Evolutionary conservation across 441 rosid species (phyloP).

Genomic region (Gossypium schwendimanii): DNA sequence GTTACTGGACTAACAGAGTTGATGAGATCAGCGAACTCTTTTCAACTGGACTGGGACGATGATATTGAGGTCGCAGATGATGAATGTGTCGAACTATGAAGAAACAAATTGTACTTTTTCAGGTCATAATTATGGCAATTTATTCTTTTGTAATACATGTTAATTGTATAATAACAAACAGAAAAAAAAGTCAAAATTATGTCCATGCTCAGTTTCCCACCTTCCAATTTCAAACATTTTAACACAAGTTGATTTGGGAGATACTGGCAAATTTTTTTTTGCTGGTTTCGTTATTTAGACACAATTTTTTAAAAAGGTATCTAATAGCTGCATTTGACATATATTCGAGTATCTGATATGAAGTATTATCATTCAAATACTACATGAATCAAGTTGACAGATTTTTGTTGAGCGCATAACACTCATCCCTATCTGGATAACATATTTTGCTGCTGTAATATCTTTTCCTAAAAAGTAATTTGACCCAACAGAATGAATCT

Average conservation of each 20-base stretch:
- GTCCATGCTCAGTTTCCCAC: neutral
- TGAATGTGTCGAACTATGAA: slow-evolving; percentile 36
- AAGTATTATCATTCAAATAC: neutral
- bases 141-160: neutral
- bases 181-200: neutral
- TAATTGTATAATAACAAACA: slow-evolving; percentile 16
- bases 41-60: slow-evolving; percentile 70
- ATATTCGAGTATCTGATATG: neutral
- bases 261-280: too few relatives aligned
- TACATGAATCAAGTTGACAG: neutral
- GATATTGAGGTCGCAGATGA: slow-evolving; percentile 32
- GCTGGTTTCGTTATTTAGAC: too few relatives aligned
- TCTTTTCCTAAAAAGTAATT: neutral
- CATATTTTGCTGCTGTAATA: neutral
- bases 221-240: neutral
- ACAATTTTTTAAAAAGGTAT: neutral
- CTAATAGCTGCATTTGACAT: neutral
- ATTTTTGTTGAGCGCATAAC: neutral
- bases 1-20: slow-evolving; percentile 83
- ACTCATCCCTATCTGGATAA: neutral
- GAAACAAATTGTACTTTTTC: neutral
- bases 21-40: slow-evolving; percentile 60
- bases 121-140: neutral
- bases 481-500: neutral
- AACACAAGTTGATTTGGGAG: neutral